Conservation (phyloP, 345 rosid genomes). For the Populus alba region DNA sequence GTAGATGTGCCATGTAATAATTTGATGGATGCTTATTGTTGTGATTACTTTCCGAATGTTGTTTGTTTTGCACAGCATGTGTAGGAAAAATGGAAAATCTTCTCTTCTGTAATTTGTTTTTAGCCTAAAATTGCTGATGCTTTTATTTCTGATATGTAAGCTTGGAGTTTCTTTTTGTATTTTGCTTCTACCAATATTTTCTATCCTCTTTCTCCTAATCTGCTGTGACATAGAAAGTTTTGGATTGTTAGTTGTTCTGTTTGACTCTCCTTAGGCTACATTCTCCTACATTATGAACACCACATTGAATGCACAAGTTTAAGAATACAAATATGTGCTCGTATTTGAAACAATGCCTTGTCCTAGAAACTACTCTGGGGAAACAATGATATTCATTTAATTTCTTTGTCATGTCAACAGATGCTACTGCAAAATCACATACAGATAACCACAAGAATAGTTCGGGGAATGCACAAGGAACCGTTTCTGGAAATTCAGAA, state of each 20-base stretch:
- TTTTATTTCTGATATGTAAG: neutral
- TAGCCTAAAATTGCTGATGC: neutral
- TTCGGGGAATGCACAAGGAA: constrained; percentile 35
- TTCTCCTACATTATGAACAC: neutral
- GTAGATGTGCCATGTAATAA: neutral
- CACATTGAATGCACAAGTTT: neutral
- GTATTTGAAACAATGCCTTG: neutral
- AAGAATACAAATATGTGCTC: neutral
- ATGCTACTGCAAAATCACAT: constrained; percentile 39
- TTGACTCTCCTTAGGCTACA: neutral
- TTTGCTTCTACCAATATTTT: neutral
- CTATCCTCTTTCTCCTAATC: neutral
- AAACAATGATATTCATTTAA: constrained; percentile 13
- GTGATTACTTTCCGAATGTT: constrained; percentile 2
- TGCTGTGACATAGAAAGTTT: neutral
- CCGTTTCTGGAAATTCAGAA: constrained; percentile 22
- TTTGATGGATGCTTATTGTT: constrained; percentile 13
- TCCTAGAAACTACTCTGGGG: neutral
- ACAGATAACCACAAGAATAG: constrained; percentile 32
- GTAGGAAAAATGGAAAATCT: neutral
- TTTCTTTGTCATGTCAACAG: constrained; percentile 34
- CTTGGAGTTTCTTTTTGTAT: neutral
- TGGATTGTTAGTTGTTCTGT: neutral
- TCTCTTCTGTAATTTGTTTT: neutral
- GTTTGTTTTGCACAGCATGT: neutral